Evolutionary conservation across 306 rosid genomes (phyloP).

Genomic region (Trichosanthes truncata): DNA sequence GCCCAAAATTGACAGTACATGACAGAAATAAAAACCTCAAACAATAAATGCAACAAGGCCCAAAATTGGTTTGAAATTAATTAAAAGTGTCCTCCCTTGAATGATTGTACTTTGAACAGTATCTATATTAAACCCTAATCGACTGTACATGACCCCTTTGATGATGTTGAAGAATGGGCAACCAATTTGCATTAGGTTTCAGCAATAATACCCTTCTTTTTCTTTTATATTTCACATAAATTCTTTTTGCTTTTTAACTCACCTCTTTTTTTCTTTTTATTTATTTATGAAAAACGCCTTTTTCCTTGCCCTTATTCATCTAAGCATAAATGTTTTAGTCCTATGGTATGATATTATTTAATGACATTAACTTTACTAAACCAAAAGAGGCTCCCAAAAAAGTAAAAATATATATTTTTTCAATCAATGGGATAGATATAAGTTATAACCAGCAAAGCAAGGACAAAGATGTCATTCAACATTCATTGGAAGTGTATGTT

Average conservation of each 20-base stretch:
- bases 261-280: too few relatives aligned
- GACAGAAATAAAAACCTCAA: not conserved
- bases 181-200: not conserved
- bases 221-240: not conserved
- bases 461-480: not conserved
- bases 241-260: not conserved
- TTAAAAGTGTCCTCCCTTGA: not conserved
- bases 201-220: not conserved
- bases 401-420: not conserved
- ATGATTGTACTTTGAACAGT: not conserved
- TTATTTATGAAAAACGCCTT: too few relatives aligned
- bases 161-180: not conserved
- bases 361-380: not conserved
- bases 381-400: not conserved
- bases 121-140: not conserved
- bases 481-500: not conserved
- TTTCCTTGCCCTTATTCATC: not conserved
- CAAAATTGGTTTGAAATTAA: not conserved
- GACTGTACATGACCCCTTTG: not conserved
- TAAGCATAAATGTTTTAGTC: not conserved
- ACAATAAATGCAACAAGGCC: not conserved
- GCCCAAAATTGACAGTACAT: too few relatives aligned
- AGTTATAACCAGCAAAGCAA: not conserved
- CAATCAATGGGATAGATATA: not conserved
- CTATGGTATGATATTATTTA: not conserved